phyloP scores from a whole-genome alignment of 768 basidiomycete genomes.

The Royoungia palumana region DNA sequence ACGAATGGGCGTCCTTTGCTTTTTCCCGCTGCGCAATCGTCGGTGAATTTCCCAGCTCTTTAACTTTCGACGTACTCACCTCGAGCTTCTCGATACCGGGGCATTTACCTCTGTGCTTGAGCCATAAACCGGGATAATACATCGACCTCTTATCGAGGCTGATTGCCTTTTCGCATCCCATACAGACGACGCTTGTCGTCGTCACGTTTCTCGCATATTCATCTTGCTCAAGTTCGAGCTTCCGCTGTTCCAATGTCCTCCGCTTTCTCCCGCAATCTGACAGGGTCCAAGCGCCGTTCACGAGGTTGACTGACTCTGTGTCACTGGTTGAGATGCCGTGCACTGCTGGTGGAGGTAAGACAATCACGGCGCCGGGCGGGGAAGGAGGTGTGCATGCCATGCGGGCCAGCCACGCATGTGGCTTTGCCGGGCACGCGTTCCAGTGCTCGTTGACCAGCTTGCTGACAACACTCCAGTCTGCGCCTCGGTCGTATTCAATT shows the following conservation, averaged over 20 bases:
- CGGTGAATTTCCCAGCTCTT: slow-evolving; percentile 2
- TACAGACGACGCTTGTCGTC: slow-evolving; percentile 28
- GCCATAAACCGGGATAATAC: slow-evolving; percentile 37
- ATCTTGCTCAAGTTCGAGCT: slow-evolving; percentile 28
- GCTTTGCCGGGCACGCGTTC: slow-evolving; percentile 23
- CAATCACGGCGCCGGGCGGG: slow-evolving; percentile 10
- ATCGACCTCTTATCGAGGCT: slow-evolving; percentile 33
- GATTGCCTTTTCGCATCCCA: slow-evolving; percentile 29
- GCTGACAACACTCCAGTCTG: slow-evolving; percentile 25
- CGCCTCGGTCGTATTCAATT: slow-evolving; percentile 28
- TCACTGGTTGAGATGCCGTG: not conserved
- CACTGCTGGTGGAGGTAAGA: slow-evolving; percentile 3
- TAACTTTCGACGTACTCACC: slow-evolving; percentile 16
- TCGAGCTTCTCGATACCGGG: slow-evolving; percentile 19
- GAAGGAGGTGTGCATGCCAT: slow-evolving; percentile 12
- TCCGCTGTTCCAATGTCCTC: slow-evolving; percentile 27
- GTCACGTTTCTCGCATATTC: slow-evolving; percentile 22
- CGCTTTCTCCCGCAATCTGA: slow-evolving; percentile 27
- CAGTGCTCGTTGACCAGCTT: slow-evolving; percentile 28
- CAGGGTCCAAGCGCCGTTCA: slow-evolving; percentile 10
- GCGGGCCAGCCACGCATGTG: slow-evolving; percentile 9
- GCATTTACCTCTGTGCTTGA: slow-evolving; percentile 32
- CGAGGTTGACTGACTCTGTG: not conserved
- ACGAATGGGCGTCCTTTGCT: not conserved
- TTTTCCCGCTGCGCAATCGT: slow-evolving; percentile 19